phyloP scores from a whole-genome alignment of 2,329 filamentous ascomycete species.

The Ploettnerulaceae sp. region DNA sequence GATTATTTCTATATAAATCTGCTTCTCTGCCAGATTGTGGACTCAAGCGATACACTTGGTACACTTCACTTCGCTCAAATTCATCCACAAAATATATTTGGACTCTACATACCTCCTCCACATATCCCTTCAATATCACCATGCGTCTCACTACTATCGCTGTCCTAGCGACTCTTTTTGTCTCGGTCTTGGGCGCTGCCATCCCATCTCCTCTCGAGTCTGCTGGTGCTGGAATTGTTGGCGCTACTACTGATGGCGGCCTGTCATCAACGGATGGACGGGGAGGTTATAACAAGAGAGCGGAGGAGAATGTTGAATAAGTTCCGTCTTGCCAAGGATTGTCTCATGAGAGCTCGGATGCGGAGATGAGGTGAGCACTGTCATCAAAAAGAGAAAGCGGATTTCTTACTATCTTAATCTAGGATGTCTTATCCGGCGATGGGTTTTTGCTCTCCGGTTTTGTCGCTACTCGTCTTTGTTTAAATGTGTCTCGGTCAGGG shows the following conservation, averaged over 20 bases:
- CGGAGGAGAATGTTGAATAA: not conserved
- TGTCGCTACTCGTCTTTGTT: too few relatives aligned
- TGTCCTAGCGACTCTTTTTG: not conserved
- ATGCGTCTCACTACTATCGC: slow-evolving; percentile 1
- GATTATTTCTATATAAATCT: too few relatives aligned
- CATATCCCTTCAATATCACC: not conserved
- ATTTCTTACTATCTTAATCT: not conserved
- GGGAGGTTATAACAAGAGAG: not conserved
- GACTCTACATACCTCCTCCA: not conserved
- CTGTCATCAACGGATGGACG: not conserved
- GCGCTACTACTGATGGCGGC: not conserved
- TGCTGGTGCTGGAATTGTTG: not conserved
- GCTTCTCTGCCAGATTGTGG: too few relatives aligned
- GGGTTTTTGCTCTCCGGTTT: too few relatives aligned
- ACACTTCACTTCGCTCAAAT: too few relatives aligned
- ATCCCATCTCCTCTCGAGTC: slow-evolving; percentile 2
- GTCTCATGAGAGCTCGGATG: not conserved
- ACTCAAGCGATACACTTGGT: too few relatives aligned
- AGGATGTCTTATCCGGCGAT: not conserved
- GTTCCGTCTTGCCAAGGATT: not conserved
- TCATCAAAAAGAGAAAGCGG: not conserved
- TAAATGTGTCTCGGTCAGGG: too few relatives aligned
- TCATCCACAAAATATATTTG: too few relatives aligned
- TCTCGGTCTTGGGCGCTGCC: not conserved
- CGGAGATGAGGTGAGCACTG: not conserved